Base-by-base conservation (phyloP, 768 basidiomycete genomes). In the Auricularia cornea region DNA sequence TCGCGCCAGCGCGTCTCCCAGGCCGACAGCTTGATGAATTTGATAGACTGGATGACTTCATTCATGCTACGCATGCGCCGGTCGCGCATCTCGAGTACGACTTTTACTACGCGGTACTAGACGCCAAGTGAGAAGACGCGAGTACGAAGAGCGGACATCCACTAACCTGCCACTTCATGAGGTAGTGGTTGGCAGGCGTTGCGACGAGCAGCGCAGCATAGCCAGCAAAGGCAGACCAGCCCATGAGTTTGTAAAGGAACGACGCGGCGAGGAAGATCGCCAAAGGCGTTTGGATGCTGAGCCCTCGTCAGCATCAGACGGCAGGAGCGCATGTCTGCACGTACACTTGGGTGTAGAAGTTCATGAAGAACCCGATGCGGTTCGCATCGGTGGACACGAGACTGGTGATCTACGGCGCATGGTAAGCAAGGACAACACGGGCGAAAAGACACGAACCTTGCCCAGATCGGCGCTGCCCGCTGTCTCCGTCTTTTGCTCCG, bases 131-230 rank as follows among this genome's bases (percentile, higher is more conserved):
- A n/a, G n/a, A n/a, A n/a, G n/a, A n/a, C n/a, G n/a, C n/a, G n/a
- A n/a, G n/a, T n/a, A n/a, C n/a, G n/a, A n/a, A n/a, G n/a, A n/a
- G n/a, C n/a, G n/a, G n/a, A n/a, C n/a, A n/a, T n/a, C n/a, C n/a
- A n/a, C n/a, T n/a, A n/a, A n/a, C n/a, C n/a, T 57, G 54, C 54
- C 23, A 28, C 28, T 57, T 57, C 54, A 57, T 57, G 54, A 57
- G 54, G 11, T n/a, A 31, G 54, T 28, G 26, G 54, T 57, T 57
- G 26, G 54, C 54, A 10, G 54, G 54, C 6, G 30, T 57, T 6
- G 54, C 54, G 30, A 57, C 11, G 54, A 57, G 23, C 26, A 57
- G 30, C 18, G 30, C 30, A 6, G 54, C 30, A 26, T 57, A 57
- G 30, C 54, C 54, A 4, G 54, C 54, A 26, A 57, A 57, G 26